Evolutionary conservation across 768 basidiomycete species (phyloP).

Genomic region (Rhizopogon roseolus): DNA sequence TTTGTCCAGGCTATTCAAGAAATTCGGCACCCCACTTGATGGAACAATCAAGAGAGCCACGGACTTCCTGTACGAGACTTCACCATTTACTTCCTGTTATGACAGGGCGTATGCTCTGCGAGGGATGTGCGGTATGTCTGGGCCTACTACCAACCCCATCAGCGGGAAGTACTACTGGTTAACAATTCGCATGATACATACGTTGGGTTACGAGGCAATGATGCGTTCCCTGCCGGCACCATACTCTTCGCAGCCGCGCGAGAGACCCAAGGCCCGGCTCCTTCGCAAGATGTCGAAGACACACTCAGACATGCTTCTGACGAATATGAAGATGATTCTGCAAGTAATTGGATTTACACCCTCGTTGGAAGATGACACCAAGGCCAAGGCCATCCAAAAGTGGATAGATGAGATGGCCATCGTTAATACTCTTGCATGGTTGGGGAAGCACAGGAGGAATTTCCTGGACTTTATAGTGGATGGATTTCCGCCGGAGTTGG

Average conservation of each 20-base stretch:
- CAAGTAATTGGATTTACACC: neutral
- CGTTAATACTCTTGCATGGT: constrained; percentile 3
- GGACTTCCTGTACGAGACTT: constrained; percentile 19
- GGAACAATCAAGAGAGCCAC: constrained; percentile 30
- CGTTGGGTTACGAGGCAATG: neutral
- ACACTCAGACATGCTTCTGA: neutral
- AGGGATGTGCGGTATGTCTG: neutral
- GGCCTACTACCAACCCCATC: neutral
- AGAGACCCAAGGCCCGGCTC: constrained; percentile 1
- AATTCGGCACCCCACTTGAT: neutral
- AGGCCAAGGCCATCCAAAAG: neutral
- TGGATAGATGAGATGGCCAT: constrained; percentile 2
- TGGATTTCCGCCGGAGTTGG: neutral
- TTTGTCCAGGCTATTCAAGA: neutral
- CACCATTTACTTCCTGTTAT: neutral
- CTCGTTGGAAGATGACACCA: neutral
- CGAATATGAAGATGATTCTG: neutral
- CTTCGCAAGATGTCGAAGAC: neutral
- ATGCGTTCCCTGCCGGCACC: neutral
- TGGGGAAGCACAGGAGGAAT: constrained; percentile 5
- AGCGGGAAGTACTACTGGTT: neutral
- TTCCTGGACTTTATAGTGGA: neutral
- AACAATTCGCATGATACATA: neutral
- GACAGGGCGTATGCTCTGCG: neutral
- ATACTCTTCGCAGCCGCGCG: neutral